These are phyloP conservation scores for Aspergillus latus DNA, from an alignment of 2,329 filamentous ascomycete species.

Conservation along the genomic window DNA sequence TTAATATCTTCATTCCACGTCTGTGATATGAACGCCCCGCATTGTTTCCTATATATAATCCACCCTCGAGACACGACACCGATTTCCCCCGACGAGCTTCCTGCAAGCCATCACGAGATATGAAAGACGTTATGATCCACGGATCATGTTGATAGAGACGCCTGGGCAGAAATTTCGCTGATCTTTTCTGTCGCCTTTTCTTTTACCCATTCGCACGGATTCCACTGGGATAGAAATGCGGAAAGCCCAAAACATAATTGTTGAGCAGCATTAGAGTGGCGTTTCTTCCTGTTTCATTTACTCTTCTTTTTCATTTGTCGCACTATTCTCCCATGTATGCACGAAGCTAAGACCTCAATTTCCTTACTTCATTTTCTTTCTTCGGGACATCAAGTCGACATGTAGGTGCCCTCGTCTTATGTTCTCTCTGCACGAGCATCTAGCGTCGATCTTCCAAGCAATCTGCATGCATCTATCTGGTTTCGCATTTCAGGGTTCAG, in stretches of 20 bases:
- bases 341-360: conserved; percentile 10
- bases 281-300: conserved; percentile 19
- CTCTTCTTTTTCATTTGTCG: conserved; percentile 10
- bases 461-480: conserved; percentile 12
- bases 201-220: conserved; percentile 5
- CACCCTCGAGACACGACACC: conserved; percentile 7
- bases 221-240: conserved; percentile 12
- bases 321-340: conserved; percentile 5
- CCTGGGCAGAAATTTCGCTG: conserved; percentile 26
- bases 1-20: conserved; percentile 13
- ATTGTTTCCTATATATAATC: conserved; percentile 8
- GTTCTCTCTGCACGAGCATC: background rate
- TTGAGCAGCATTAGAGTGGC: conserved; percentile 31
- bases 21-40: conserved; percentile 14
- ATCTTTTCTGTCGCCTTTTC: conserved; percentile 16
- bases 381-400: conserved; percentile 64
- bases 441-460: conserved; percentile 18
- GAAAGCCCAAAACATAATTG: conserved; percentile 22
- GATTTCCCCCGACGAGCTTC: conserved; percentile 12
- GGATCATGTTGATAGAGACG: conserved; percentile 43
- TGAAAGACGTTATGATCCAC: conserved; percentile 45
- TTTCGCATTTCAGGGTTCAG: conserved; percentile 25
- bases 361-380: background rate
- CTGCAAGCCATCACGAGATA: conserved; percentile 32
- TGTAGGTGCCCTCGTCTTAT: conserved; percentile 74